These are phyloP conservation scores for Boechera stricta DNA, from an alignment of 345 rosid genomes.

Conservation along the genomic window DNA sequence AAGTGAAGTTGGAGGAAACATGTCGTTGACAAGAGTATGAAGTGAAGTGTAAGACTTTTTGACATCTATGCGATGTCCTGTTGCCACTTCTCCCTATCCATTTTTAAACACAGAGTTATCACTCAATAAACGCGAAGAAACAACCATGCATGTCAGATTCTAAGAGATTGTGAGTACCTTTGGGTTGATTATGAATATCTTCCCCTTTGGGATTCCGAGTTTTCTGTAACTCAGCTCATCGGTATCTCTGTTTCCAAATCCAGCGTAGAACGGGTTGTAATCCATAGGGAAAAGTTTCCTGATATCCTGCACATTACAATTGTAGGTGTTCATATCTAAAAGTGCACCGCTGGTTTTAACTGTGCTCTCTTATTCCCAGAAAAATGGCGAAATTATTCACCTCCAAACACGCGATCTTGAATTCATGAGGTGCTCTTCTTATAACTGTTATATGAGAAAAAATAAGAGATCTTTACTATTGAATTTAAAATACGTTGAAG, in stretches of 20 bases:
- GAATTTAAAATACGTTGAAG: background rate
- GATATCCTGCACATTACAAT: constrained; percentile 63
- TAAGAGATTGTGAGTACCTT: constrained; percentile 56
- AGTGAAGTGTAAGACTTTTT: constrained; percentile 84
- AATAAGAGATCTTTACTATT: background rate
- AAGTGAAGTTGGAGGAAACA: constrained; percentile 85
- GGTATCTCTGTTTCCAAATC: constrained; percentile 90
- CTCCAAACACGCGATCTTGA: constrained; percentile 95
- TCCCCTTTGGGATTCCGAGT: constrained; percentile 94
- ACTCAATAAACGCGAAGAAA: constrained; percentile 18
- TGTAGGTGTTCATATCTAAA: constrained; percentile 9
- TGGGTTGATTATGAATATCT: constrained; percentile 89
- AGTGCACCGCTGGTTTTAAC: background rate
- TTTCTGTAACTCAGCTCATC: constrained; percentile 90
- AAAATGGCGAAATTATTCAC: constrained; percentile 43
- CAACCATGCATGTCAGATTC: constrained; percentile 7
- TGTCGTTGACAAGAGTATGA: constrained; percentile 89
- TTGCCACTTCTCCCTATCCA: constrained; percentile 89
- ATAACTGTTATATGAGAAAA: constrained; percentile 57
- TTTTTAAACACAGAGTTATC: constrained; percentile 3
- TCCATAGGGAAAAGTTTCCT: constrained; percentile 84
- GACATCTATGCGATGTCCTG: constrained; percentile 70
- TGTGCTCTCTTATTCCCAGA: background rate
- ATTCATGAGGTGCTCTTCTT: constrained; percentile 94
- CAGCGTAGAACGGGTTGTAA: constrained; percentile 92